phyloP scores from a whole-genome alignment of 139 green algal species.

The Chlorella ohadii region DNA sequence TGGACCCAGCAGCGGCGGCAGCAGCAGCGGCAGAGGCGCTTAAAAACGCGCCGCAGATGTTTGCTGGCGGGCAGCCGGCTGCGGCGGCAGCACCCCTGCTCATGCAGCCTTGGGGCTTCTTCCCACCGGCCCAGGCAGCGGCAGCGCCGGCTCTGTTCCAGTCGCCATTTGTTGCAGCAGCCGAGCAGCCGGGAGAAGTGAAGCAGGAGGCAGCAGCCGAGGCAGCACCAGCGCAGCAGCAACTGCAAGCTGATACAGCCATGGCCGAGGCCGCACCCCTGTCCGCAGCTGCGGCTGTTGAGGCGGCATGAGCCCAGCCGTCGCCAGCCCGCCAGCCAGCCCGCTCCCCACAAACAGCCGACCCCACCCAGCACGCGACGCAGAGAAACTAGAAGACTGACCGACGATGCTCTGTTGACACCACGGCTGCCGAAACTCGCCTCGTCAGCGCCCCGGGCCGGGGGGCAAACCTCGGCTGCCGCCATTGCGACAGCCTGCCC shows the following conservation, averaged over 20 bases:
- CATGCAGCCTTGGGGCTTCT: constrained; percentile 11
- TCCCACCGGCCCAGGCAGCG: not conserved
- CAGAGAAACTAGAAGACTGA: no score
- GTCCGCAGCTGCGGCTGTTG: not conserved
- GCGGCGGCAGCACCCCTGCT: not conserved
- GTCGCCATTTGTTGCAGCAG: not conserved
- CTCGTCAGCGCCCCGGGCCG: no score
- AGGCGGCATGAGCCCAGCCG: not conserved
- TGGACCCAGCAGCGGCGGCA: not conserved
- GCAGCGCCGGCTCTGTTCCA: not conserved
- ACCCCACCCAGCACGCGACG: not conserved
- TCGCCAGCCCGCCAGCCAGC: not conserved
- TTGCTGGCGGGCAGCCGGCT: constrained; percentile 7
- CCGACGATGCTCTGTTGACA: no score
- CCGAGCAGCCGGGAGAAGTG: not conserved
- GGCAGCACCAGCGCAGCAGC: constrained; percentile 10
- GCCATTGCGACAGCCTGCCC: not conserved
- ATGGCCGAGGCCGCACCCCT: not conserved
- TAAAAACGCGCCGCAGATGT: constrained; percentile 7
- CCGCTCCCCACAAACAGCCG: not conserved
- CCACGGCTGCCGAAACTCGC: no score
- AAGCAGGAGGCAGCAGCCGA: not conserved
- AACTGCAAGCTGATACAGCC: not conserved
- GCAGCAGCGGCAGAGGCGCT: constrained; percentile 17
- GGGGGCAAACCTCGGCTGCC: not conserved